Evolutionary conservation across 371 early-diverging fungal species (phyloP).

Genomic region (Mucor racemosus): DNA sequence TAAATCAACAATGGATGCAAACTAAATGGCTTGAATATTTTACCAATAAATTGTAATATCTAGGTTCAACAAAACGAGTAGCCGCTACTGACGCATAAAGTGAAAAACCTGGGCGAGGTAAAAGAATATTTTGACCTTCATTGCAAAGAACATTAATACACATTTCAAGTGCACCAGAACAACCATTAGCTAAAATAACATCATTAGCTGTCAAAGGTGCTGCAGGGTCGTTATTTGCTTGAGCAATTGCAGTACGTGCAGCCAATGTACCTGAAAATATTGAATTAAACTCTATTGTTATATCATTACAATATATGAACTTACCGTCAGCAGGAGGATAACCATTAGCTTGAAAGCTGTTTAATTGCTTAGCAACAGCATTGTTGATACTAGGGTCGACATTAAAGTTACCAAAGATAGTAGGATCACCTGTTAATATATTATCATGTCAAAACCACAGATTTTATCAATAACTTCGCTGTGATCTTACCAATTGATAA

Average conservation of each 20-base stretch:
- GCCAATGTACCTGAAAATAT: constrained; percentile 58
- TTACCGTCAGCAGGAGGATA: constrained; percentile 88
- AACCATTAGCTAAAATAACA: constrained; percentile 85
- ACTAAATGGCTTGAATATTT: background rate
- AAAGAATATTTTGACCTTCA: constrained; percentile 82
- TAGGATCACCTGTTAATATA: constrained; percentile 76
- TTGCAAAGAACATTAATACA: constrained; percentile 77
- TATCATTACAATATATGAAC: constrained; percentile 65
- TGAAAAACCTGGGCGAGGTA: constrained; percentile 91
- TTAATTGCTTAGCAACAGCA: constrained; percentile 69
- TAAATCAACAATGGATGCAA: background rate
- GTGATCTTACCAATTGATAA: constrained; percentile 74
- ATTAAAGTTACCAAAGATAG: constrained; percentile 91
- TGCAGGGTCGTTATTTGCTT: constrained; percentile 62
- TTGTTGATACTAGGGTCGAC: constrained; percentile 70
- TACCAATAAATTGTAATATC: constrained; percentile 80
- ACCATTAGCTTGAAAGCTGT: constrained; percentile 79
- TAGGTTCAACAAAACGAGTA: constrained; percentile 76
- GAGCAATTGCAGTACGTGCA: constrained; percentile 84
- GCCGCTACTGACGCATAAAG: constrained; percentile 86
- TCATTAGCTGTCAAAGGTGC: constrained; percentile 78
- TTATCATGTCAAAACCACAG: constrained; percentile 2
- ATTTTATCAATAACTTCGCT: background rate
- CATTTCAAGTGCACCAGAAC: constrained; percentile 85
- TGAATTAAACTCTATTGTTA: constrained; percentile 75